A percentile compares a stretch with the other conserved stretches of the same genome.
Conservation (phyloP, 2,329 filamentous ascomycete species). For the Diaporthe aspalathi region DNA sequence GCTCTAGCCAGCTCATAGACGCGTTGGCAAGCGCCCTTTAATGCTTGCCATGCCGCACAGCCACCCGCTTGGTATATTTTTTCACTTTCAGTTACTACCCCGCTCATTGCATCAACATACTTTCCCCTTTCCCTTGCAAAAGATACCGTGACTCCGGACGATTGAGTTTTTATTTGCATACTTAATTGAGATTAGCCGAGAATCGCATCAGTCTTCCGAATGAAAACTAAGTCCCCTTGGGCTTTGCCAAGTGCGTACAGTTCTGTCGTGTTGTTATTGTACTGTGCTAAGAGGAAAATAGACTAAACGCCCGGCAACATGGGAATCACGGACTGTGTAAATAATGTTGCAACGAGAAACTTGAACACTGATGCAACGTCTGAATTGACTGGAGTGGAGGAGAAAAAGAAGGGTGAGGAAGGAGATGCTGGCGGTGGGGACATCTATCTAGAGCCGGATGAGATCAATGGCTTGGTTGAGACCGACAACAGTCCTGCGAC, state of each 20-base stretch:
- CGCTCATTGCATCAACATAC: too few relatives aligned
- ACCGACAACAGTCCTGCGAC: not conserved
- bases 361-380: not conserved
- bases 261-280: not conserved
- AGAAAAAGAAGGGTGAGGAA: not conserved
- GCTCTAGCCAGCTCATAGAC: too few relatives aligned
- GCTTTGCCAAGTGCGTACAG: not conserved
- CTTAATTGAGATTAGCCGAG: not conserved
- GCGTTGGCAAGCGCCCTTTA: too few relatives aligned
- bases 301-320: not conserved
- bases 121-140: too few relatives aligned
- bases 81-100: too few relatives aligned
- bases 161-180: not conserved
- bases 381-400: not conserved
- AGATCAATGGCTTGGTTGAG: not conserved
- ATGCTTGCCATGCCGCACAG: too few relatives aligned
- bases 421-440: not conserved
- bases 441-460: not conserved
- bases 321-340: not conserved
- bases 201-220: not conserved
- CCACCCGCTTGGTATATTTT: too few relatives aligned
- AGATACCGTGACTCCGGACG: too few relatives aligned
- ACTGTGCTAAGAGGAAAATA: not conserved
- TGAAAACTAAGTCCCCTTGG: not conserved
- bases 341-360: not conserved